Base-by-base conservation (phyloP, 345 rosid genomes). In the Pugionium dolabratum region DNA sequence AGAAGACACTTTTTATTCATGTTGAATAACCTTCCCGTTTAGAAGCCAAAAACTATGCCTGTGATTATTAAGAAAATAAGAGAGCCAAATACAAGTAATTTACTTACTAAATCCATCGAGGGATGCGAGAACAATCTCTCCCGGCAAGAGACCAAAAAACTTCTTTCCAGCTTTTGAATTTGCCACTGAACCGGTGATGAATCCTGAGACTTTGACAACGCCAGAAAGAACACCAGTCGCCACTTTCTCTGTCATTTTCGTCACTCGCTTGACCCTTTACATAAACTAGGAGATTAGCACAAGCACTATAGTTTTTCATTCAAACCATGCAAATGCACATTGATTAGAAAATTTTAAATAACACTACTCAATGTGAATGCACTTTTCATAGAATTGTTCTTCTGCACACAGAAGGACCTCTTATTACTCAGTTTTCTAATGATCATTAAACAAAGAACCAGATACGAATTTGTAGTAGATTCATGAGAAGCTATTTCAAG, bases 101-200 rank as follows among this genome's bases (percentile, higher is more conserved):
- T n/a, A 73, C 97, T 93, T 78, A 90, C 97, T 85, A 57, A 90
- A 93, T 67, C 99, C 96, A 77, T 88, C 99, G 66, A 93, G 83
- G 61, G 96, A 85, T 66, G 99, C 99, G 32, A 93, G 96, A 63
- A 90, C 78, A 31, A 93, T 80, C 83, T 93, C 89, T 59, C 96
- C 97, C 30, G 99, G 97, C 51, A 93, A 72, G 51, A 88, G 82
- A 54, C 87, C 88, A 57, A 85, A 86, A 55, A 93, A 82, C 71
- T 86, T 93, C 82, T 83, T 86, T 40, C 99, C 97, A 25, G 63
- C 89, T 72, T 77, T 73, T n/a, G 97, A 88, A 81, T 93, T 93
- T 28, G 85, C 94, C 6, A 93, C 61, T 25, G 98, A 74, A 70
- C 95, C 71, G 3, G 98, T 86, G 66, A 93, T 67, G 73, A 78